phyloP scores from a whole-genome alignment of 2,329 filamentous ascomycete genomes.

The Aureobasidium sp. region DNA sequence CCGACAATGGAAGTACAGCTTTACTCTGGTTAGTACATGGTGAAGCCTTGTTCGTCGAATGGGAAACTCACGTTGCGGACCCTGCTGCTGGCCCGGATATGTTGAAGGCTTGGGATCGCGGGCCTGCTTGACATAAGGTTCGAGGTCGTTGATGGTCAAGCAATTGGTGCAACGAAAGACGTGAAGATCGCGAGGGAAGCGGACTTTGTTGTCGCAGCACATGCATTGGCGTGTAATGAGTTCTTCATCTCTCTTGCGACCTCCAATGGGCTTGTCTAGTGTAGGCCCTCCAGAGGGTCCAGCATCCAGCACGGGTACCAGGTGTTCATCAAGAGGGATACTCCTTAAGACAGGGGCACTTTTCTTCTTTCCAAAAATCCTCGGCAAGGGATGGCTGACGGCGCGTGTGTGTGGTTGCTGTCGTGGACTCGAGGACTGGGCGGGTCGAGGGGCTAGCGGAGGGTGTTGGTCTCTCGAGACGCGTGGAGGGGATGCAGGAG shows the following conservation, averaged over 20 bases:
- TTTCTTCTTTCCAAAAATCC: slow-evolving; percentile 54
- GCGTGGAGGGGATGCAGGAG: not conserved
- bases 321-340: slow-evolving; percentile 29
- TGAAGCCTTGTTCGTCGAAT: not conserved
- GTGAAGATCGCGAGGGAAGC: slow-evolving; percentile 65
- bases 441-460: not conserved
- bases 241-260: slow-evolving; percentile 36
- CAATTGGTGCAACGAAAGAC: slow-evolving; percentile 79
- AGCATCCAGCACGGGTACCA: slow-evolving; percentile 29
- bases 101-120: not conserved
- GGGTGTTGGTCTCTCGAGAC: not conserved
- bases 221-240: slow-evolving; percentile 68
- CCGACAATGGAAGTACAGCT: slow-evolving; percentile 41
- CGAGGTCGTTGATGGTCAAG: slow-evolving; percentile 73
- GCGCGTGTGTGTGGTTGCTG: slow-evolving; percentile 8
- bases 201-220: slow-evolving; percentile 73
- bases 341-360: slow-evolving; percentile 26
- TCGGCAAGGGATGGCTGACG: slow-evolving; percentile 67
- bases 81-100: not conserved
- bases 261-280: slow-evolving; percentile 21
- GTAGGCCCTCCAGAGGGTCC: slow-evolving; percentile 22
- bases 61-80: not conserved
- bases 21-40: not conserved
- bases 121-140: slow-evolving; percentile 13
- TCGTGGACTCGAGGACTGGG: slow-evolving; percentile 4